Evolutionary conservation across 495 filamentous ascomycete genomes (phyloP).

Genomic region (Aspergillus baeticus): DNA sequence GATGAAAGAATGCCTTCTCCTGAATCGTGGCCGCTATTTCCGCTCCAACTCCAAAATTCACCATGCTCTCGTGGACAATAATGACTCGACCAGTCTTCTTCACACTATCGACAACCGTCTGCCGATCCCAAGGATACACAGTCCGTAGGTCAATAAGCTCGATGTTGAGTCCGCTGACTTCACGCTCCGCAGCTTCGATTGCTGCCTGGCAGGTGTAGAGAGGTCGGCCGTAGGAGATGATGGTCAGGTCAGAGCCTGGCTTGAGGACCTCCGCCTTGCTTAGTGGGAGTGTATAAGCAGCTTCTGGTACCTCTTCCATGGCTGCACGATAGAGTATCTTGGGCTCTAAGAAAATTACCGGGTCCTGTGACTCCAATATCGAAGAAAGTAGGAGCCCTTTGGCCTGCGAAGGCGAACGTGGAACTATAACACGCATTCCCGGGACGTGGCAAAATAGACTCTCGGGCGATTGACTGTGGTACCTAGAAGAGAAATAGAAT

Average conservation of each 20-base stretch:
- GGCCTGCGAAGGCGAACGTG: conserved; percentile 84
- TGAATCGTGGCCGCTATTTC: conserved; percentile 93
- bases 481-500: conserved; percentile 38
- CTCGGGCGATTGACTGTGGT: conserved; percentile 94
- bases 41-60: conserved; percentile 91
- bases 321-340: conserved; percentile 94
- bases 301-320: conserved; percentile 88
- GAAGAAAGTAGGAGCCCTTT: conserved; percentile 83
- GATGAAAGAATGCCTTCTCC: conserved; percentile 77
- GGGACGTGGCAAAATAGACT: conserved; percentile 90
- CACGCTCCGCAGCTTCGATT: conserved; percentile 76
- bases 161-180: conserved; percentile 71
- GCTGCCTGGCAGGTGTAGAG: conserved; percentile 84
- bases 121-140: conserved; percentile 92
- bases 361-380: conserved; percentile 80
- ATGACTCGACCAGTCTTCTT: conserved; percentile 86
- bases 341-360: conserved; percentile 94
- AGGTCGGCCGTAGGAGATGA: conserved; percentile 90
- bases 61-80: conserved; percentile 94
- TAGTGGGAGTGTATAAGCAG: conserved; percentile 78
- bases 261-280: conserved; percentile 88
- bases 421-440: conserved; percentile 85
- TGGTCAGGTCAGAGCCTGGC: conserved; percentile 77
- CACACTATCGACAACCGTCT: conserved; percentile 79
- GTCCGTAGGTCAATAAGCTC: conserved; percentile 93